phyloP scores from a whole-genome alignment of 139 green algal genomes.

The Chlamydomonas eustigma region DNA sequence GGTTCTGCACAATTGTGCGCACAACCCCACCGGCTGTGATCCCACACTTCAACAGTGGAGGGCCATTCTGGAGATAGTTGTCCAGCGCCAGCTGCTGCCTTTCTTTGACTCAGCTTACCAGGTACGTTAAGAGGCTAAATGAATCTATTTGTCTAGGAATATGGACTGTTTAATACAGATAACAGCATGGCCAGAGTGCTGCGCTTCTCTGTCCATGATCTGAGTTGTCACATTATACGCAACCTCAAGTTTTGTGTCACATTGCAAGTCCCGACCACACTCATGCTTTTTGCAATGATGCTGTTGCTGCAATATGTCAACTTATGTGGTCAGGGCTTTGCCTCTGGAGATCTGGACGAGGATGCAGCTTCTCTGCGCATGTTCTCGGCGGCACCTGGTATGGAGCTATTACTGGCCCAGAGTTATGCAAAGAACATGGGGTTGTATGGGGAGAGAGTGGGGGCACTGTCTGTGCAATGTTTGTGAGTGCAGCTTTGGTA shows the following conservation, averaged over 20 bases:
- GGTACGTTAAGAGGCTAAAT: too few relatives aligned
- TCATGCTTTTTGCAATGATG: too few relatives aligned
- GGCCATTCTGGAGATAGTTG: slow-evolving; percentile 34
- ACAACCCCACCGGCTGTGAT: slow-evolving; percentile 63
- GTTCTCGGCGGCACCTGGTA: slow-evolving; percentile 46
- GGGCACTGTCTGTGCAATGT: slow-evolving; percentile 15
- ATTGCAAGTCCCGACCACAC: too few relatives aligned
- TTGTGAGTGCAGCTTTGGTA: too few relatives aligned
- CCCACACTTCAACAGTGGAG: slow-evolving; percentile 49
- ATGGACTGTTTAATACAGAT: too few relatives aligned
- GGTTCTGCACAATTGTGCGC: slow-evolving; percentile 54
- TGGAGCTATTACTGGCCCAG: slow-evolving; percentile 27
- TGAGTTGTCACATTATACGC: too few relatives aligned
- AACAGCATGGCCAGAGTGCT: too few relatives aligned
- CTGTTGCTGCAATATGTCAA: not conserved
- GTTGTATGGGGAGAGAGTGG: slow-evolving; percentile 74
- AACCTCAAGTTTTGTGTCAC: too few relatives aligned
- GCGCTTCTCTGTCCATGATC: too few relatives aligned
- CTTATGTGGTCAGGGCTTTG: slow-evolving; percentile 68
- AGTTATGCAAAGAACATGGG: slow-evolving; percentile 83
- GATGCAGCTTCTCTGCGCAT: slow-evolving; percentile 66
- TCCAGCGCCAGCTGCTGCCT: slow-evolving; percentile 28
- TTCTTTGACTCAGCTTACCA: slow-evolving; percentile 64
- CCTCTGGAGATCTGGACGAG: slow-evolving; percentile 66
- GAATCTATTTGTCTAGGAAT: too few relatives aligned